Percentiles rank a stretch among this genome's conserved stretches.
These are phyloP conservation scores for Trichoderma virens DNA, from an alignment of 495 filamentous ascomycete species.

Conservation along the genomic window DNA sequence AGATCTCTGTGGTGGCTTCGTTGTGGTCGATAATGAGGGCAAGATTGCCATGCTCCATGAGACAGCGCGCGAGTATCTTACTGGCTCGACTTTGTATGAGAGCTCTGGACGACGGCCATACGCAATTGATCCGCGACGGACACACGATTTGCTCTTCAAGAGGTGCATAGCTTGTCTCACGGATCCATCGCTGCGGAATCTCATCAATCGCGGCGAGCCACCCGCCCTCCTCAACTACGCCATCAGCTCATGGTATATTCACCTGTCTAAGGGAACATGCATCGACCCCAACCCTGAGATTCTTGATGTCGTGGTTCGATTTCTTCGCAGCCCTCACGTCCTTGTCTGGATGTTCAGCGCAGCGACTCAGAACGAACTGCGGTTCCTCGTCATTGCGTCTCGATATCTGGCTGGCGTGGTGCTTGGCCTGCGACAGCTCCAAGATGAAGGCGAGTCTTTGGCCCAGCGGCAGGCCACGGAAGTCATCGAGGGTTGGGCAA, in stretches of 20 bases:
- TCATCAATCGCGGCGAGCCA: slow-evolving; percentile 12
- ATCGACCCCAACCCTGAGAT: slow-evolving; percentile 12
- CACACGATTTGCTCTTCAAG: slow-evolving; percentile 18
- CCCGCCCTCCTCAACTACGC: slow-evolving; percentile 20
- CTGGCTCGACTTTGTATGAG: neutral
- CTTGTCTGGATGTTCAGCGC: neutral
- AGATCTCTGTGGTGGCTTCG: slow-evolving; percentile 32
- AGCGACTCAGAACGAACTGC: neutral
- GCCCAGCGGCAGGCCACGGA: neutral
- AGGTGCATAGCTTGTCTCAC: slow-evolving; percentile 20
- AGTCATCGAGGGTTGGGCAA: slow-evolving; percentile 30
- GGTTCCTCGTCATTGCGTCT: slow-evolving; percentile 2
- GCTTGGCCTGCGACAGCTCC: neutral
- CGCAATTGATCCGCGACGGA: neutral
- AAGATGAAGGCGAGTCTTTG: neutral
- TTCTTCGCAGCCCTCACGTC: neutral
- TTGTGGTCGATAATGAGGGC: slow-evolving; percentile 27
- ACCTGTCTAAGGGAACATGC: slow-evolving; percentile 19
- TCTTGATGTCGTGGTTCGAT: neutral
- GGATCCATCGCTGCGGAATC: slow-evolving; percentile 15
- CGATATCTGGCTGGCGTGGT: slow-evolving; percentile 12
- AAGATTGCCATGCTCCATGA: slow-evolving; percentile 35
- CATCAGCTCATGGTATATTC: slow-evolving; percentile 24
- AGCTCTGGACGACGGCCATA: slow-evolving; percentile 11
- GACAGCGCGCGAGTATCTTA: slow-evolving; percentile 34